Conservation (phyloP, 2,329 filamentous ascomycete genomes). For the Fusarium hostae region DNA sequence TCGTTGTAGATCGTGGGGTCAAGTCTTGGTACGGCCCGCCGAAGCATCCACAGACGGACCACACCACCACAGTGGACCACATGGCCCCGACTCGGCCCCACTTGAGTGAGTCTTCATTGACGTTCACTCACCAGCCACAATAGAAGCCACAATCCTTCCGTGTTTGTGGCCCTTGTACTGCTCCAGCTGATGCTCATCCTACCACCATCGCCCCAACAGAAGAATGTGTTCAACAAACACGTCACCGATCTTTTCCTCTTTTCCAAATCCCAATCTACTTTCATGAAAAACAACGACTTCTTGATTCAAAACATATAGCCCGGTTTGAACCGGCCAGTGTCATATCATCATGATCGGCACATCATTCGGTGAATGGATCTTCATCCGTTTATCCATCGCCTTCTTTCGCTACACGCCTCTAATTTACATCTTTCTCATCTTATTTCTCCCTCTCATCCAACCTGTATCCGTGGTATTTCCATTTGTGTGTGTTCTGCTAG, state of each 20-base stretch:
- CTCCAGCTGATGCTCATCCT: neutral
- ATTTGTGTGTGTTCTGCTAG: conserved; percentile 37
- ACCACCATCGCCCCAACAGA: conserved; percentile 27
- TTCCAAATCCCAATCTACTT: neutral
- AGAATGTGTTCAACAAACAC: conserved; percentile 32
- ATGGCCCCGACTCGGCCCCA: neutral
- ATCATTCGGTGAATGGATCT: conserved; percentile 52
- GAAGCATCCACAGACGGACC: neutral
- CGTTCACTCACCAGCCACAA: conserved; percentile 2
- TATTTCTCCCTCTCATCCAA: conserved; percentile 37
- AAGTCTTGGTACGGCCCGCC: neutral
- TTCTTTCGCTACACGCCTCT: conserved; percentile 57
- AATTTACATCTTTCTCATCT: conserved; percentile 50
- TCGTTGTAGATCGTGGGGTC: neutral
- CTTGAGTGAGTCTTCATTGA: neutral
- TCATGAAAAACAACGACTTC: neutral
- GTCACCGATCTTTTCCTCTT: conserved; percentile 5
- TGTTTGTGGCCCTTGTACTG: conserved; percentile 20
- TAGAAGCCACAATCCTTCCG: conserved; percentile 18
- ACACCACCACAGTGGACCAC: neutral
- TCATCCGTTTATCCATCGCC: conserved; percentile 59
- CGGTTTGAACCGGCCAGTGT: neutral
- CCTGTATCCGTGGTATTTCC: conserved; percentile 24
- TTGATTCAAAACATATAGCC: neutral
- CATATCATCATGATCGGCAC: conserved; percentile 51